Conservation (phyloP, 176 grass and related monocot species). For the Triticum monococcum region DNA sequence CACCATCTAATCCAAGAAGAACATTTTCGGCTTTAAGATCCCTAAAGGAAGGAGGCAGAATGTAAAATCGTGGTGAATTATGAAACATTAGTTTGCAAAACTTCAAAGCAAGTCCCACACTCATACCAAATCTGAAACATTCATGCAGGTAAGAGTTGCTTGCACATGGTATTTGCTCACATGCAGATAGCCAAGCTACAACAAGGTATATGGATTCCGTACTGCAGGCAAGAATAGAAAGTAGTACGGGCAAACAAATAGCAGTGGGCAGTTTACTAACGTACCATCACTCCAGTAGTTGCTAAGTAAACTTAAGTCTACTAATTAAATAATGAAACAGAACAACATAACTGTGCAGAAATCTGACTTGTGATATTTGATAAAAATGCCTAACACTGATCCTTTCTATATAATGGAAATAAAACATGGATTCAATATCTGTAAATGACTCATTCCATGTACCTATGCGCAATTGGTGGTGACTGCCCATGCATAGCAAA, state of each 20-base stretch:
- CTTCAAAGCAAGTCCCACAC: not conserved
- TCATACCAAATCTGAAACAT: conserved; percentile 2
- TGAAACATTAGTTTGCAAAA: not conserved
- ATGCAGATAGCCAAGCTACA: conserved; percentile 14
- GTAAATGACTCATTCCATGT: conserved; percentile 2
- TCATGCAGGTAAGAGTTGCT: not conserved
- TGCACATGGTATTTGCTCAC: conserved; percentile 3
- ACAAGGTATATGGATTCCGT: conserved; percentile 8
- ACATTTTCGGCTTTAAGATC: conserved; percentile 91
- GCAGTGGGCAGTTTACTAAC: not conserved
- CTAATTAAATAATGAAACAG: conserved; percentile 8
- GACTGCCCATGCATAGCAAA: conserved; percentile 80
- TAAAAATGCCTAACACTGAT: conserved; percentile 5
- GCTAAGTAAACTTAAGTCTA: not conserved
- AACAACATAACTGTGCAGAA: conserved; percentile 19
- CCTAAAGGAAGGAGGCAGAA: conserved; percentile 39
- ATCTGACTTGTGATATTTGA: not conserved
- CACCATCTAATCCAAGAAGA: conserved; percentile 83
- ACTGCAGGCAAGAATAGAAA: conserved; percentile 16
- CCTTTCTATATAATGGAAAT: not conserved
- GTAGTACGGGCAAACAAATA: conserved; percentile 5
- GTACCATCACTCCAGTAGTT: not conserved
- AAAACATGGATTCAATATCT: not conserved
- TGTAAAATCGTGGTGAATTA: conserved; percentile 8
- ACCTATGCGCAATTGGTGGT: conserved; percentile 88